phyloP scores from a whole-genome alignment of 345 rosid species.

The Raphanus sativus region DNA sequence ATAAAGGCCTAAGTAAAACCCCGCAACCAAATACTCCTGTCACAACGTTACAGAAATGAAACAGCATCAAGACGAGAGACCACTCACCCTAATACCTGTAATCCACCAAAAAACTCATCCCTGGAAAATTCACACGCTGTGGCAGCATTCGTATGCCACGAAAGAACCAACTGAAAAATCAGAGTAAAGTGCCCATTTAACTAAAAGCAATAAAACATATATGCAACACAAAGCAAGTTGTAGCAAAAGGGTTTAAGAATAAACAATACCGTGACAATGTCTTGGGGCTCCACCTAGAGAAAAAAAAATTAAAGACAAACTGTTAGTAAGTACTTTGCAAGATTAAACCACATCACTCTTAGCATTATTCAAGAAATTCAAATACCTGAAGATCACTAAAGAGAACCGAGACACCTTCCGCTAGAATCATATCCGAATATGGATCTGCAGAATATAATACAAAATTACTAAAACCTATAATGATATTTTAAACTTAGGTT shows the following conservation, averaged over 20 bases:
- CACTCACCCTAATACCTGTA: slow-evolving; percentile 79
- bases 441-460: slow-evolving; percentile 49
- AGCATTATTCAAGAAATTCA: slow-evolving; percentile 17
- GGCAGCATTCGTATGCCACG: slow-evolving; percentile 99
- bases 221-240: slow-evolving; percentile 14
- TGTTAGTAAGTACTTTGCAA: slow-evolving; percentile 20
- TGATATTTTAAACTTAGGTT: not conserved
- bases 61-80: slow-evolving; percentile 5
- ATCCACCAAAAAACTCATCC: slow-evolving; percentile 82
- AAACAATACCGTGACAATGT: slow-evolving; percentile 84
- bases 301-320: slow-evolving; percentile 31
- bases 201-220: not conserved
- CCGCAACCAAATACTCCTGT: slow-evolving; percentile 5
- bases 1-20: slow-evolving; percentile 26
- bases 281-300: slow-evolving; percentile 95
- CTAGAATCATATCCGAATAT: slow-evolving; percentile 63
- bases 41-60: not conserved
- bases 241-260: slow-evolving; percentile 6
- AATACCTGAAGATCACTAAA: slow-evolving; percentile 81
- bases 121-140: slow-evolving; percentile 94
- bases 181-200: not conserved
- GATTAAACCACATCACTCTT: slow-evolving; percentile 4
- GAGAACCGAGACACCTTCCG: slow-evolving; percentile 68
- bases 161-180: slow-evolving; percentile 79
- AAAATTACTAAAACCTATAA: not conserved